Evolutionary conservation across 2,329 filamentous ascomycete species (phyloP).

Genomic region (Diaporthe capsici): DNA sequence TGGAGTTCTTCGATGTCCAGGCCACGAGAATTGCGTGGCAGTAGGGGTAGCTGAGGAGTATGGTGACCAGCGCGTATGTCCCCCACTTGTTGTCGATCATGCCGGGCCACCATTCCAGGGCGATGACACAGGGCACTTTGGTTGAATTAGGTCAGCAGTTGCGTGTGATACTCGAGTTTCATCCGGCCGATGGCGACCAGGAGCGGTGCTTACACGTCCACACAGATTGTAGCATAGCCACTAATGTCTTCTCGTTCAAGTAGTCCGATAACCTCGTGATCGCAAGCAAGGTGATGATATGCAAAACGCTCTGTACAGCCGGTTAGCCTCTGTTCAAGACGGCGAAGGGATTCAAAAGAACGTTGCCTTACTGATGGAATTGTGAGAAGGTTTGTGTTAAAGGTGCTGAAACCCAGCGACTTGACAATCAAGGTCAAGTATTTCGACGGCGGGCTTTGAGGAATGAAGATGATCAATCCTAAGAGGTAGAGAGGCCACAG

Average conservation of each 20-base stretch:
- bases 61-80: slow-evolving; percentile 64
- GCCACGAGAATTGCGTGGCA: slow-evolving; percentile 72
- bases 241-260: slow-evolving; percentile 63
- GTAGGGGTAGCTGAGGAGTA: slow-evolving; percentile 68
- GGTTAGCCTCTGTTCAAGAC: slow-evolving; percentile 53
- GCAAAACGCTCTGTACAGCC: slow-evolving; percentile 58
- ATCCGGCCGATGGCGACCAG: no score
- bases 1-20: slow-evolving; percentile 71
- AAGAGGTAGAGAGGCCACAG: slow-evolving; percentile 69
- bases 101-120: slow-evolving; percentile 62
- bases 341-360: slow-evolving; percentile 43
- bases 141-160: background rate
- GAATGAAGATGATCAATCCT: slow-evolving; percentile 64
- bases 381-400: slow-evolving; percentile 69
- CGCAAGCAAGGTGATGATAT: slow-evolving; percentile 65
- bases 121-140: slow-evolving; percentile 61
- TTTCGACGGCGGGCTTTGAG: slow-evolving; percentile 58
- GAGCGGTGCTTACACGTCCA: slow-evolving; percentile 60
- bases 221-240: slow-evolving; percentile 61
- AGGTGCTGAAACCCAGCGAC: slow-evolving; percentile 65
- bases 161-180: rapidly evolving
- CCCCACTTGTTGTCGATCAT: slow-evolving; percentile 61
- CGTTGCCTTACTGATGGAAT: slow-evolving; percentile 61
- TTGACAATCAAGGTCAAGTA: slow-evolving; percentile 69
- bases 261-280: slow-evolving; percentile 66